Conservation (phyloP, 2,329 filamentous ascomycete species). For the Phialophora expanda region DNA sequence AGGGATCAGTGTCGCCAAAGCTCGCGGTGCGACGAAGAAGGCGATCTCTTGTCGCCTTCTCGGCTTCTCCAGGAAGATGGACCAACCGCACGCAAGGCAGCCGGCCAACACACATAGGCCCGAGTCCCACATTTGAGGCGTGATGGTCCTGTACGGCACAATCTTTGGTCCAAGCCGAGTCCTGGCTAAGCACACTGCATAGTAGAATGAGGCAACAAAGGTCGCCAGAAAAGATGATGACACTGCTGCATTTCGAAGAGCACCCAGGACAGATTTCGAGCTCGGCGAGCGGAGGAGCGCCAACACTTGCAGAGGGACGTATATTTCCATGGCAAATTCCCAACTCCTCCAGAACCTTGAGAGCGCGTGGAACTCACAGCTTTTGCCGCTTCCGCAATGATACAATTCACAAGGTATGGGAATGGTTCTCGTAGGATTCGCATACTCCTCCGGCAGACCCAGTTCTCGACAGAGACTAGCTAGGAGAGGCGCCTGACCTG, state of each 20-base stretch:
- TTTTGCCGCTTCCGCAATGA: slow-evolving; percentile 76
- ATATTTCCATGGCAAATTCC: slow-evolving; percentile 75
- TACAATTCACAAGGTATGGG: slow-evolving; percentile 84
- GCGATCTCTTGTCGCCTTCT: slow-evolving; percentile 74
- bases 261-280: slow-evolving; percentile 53
- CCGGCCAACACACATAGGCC: slow-evolving; percentile 72
- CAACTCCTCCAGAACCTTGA: slow-evolving; percentile 72
- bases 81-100: slow-evolving; percentile 80
- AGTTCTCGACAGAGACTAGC: slow-evolving; percentile 75
- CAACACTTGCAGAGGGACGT: slow-evolving; percentile 75
- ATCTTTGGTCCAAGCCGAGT: slow-evolving; percentile 74
- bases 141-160: slow-evolving; percentile 59
- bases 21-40: slow-evolving; percentile 79
- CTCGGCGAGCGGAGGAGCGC: slow-evolving; percentile 56
- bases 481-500: slow-evolving; percentile 70
- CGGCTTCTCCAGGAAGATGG: slow-evolving; percentile 71
- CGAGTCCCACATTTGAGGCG: slow-evolving; percentile 62
- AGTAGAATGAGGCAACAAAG: slow-evolving; percentile 82
- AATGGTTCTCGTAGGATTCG: slow-evolving; percentile 69
- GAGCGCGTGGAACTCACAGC: slow-evolving; percentile 74
- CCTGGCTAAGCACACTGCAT: slow-evolving; percentile 78
- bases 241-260: slow-evolving; percentile 65
- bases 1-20: slow-evolving; percentile 75
- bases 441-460: slow-evolving; percentile 70
- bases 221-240: slow-evolving; percentile 78